Percentiles rank a stretch among this genome's conserved stretches.
phyloP scores from a whole-genome alignment of 768 basidiomycete genomes.

The Tubosaeta sp. region DNA sequence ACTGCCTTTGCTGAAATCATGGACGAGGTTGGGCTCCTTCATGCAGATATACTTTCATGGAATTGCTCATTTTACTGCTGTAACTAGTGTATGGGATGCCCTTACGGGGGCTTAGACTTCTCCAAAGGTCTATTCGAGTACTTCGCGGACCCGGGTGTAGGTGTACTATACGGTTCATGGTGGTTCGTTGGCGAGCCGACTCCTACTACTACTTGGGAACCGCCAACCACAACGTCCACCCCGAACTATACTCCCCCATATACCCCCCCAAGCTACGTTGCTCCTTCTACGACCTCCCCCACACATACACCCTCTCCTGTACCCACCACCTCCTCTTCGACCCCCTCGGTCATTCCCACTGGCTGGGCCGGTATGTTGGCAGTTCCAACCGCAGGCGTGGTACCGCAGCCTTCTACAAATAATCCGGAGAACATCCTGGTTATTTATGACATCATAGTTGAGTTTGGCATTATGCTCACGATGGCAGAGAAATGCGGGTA shows the following conservation, averaged over 20 bases:
- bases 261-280: conserved; percentile 15
- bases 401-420: conserved; percentile 30
- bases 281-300: conserved; percentile 19
- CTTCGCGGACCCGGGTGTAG: conserved; percentile 47
- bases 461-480: conserved; percentile 23
- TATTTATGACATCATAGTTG: conserved; percentile 36
- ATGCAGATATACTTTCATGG: neutral
- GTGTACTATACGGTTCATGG: conserved; percentile 64
- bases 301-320: conserved; percentile 11
- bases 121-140: conserved; percentile 59
- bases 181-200: conserved; percentile 39
- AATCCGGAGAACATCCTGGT: conserved; percentile 32
- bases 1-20: conserved; percentile 52
- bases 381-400: conserved; percentile 17
- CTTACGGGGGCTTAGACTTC: conserved; percentile 63
- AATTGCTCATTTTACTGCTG: neutral
- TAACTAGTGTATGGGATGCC: conserved; percentile 61
- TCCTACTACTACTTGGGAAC: conserved; percentile 17
- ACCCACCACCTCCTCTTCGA: conserved; percentile 16
- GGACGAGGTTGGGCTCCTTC: conserved; percentile 49
- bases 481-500: conserved; percentile 2
- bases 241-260: conserved; percentile 16
- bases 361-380: conserved; percentile 24
- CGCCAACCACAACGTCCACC: conserved; percentile 20
- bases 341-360: conserved; percentile 18